Evolutionary conservation across 257 asterid genomes (phyloP).

Genomic region (Fraxinus americana): DNA sequence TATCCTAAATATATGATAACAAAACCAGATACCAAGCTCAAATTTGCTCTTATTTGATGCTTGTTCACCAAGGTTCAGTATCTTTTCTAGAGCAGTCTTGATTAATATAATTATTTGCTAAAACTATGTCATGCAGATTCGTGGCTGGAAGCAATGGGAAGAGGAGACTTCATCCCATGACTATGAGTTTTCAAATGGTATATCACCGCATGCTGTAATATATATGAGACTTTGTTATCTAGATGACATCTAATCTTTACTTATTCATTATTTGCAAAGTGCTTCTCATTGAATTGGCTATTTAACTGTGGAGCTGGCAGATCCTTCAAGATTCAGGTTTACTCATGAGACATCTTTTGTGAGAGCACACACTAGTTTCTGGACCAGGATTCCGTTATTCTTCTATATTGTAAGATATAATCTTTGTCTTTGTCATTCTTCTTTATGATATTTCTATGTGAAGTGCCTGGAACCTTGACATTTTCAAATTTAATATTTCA

Average conservation of each 20-base stretch:
- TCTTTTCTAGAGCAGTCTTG: not conserved
- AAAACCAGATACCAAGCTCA: not conserved
- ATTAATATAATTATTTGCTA: not conserved
- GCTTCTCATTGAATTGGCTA: conserved; percentile 13
- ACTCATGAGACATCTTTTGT: conserved; percentile 94
- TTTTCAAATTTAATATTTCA: conserved; percentile 6
- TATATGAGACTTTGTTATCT: conserved; percentile 1
- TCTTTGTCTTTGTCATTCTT: conserved; percentile 8
- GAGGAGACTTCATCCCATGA: conserved; percentile 69
- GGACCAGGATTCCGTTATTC: conserved; percentile 82
- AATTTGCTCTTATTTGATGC: not conserved
- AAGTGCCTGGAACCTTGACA: not conserved
- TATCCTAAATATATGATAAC: not conserved
- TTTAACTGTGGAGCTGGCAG: conserved; percentile 46
- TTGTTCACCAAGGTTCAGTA: not conserved
- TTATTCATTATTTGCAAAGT: conserved; percentile 5
- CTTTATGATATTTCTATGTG: not conserved
- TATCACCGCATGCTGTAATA: conserved; percentile 2
- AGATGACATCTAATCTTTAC: not conserved
- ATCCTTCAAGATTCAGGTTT: conserved; percentile 92
- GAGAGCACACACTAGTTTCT: conserved; percentile 89
- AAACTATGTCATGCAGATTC: conserved; percentile 55
- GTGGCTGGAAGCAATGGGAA: conserved; percentile 97
- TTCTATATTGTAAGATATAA: conserved; percentile 69
- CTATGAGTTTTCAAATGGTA: conserved; percentile 87